A percentile compares a stretch with the other conserved stretches of the same genome.
These are phyloP conservation scores for Thuidium tamariscinum DNA, from an alignment of 225 moss, liverwort and hornwort genomes.

Conservation along the genomic window DNA sequence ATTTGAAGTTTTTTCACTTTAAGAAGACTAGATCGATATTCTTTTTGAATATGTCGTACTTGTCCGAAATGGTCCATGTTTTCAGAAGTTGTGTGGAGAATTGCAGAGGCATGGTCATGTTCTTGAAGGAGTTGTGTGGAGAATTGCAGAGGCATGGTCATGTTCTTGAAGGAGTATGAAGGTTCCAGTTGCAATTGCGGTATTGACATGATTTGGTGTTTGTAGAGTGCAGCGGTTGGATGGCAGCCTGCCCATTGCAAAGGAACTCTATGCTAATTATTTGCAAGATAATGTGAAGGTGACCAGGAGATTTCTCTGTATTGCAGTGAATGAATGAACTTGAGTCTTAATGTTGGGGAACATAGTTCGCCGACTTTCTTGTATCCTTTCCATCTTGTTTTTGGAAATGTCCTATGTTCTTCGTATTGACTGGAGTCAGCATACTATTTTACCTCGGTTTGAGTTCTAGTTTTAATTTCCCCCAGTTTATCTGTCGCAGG, in stretches of 20 bases:
- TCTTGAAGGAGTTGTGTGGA: neutral
- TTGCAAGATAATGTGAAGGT: slow-evolving; percentile 92
- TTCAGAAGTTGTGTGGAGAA: neutral
- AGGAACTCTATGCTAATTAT: slow-evolving; percentile 83
- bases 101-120: neutral
- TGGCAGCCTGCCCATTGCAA: slow-evolving; percentile 76
- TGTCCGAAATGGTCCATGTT: neutral
- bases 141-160: neutral
- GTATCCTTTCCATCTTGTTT: neutral
- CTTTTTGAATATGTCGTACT: neutral
- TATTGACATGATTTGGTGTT: neutral
- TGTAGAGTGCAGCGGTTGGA: slow-evolving; percentile 87
- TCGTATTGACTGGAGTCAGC: neutral
- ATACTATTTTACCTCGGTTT: neutral
- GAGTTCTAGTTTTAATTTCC: neutral
- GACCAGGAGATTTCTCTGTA: neutral
- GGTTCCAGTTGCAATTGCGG: neutral
- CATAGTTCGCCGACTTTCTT: neutral
- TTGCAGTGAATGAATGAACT: neutral
- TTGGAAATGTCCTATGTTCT: neutral
- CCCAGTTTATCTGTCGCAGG: slow-evolving; percentile 30
- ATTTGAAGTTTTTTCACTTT: neutral
- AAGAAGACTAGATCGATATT: neutral
- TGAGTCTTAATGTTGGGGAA: neutral
- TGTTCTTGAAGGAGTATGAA: neutral